A percentile compares a stretch with the other conserved stretches of the same genome.
Evolutionary conservation across 2,329 filamentous ascomycete genomes (phyloP).

Genomic region (Ascochyta clinopodiicola): DNA sequence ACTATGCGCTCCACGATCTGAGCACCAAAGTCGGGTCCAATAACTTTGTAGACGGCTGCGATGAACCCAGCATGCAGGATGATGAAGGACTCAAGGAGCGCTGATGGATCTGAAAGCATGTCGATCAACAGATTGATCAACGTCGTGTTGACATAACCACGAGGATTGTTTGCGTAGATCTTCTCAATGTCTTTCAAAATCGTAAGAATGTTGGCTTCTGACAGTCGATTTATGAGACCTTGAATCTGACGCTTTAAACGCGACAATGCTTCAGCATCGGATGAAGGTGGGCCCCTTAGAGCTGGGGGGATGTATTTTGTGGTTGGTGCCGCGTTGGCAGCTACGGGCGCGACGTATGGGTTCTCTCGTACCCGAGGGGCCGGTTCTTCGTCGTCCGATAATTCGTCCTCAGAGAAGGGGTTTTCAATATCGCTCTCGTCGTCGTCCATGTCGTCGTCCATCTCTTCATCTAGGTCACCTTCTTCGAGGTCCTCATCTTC

Average conservation of each 20-base stretch:
- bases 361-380: slow-evolving; percentile 71
- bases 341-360: slow-evolving; percentile 79
- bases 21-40: slow-evolving; percentile 89
- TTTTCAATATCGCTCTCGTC: slow-evolving; percentile 32
- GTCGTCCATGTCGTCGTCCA: slow-evolving; percentile 47
- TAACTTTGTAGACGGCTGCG: slow-evolving; percentile 82
- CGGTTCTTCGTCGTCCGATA: slow-evolving; percentile 26
- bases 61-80: slow-evolving; percentile 91
- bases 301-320: slow-evolving; percentile 90
- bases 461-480: slow-evolving; percentile 1
- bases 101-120: slow-evolving; percentile 80
- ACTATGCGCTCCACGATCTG: slow-evolving; percentile 82
- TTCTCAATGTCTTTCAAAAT: slow-evolving; percentile 84
- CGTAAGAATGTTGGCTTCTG: slow-evolving; percentile 85
- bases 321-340: slow-evolving; percentile 51
- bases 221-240: slow-evolving; percentile 89
- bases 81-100: slow-evolving; percentile 84
- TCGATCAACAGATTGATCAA: slow-evolving; percentile 78
- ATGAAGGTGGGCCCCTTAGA: slow-evolving; percentile 67
- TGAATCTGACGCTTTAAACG: slow-evolving; percentile 82
- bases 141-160: slow-evolving; percentile 85
- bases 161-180: slow-evolving; percentile 81
- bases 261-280: slow-evolving; percentile 70
- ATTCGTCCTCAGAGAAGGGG: slow-evolving; percentile 43
- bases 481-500: slow-evolving; percentile 30